Evolutionary conservation across 176 grass and related monocot species (phyloP), one percentile per base, ranked within the genome.

Genomic region (Musa beccarii): DNA sequence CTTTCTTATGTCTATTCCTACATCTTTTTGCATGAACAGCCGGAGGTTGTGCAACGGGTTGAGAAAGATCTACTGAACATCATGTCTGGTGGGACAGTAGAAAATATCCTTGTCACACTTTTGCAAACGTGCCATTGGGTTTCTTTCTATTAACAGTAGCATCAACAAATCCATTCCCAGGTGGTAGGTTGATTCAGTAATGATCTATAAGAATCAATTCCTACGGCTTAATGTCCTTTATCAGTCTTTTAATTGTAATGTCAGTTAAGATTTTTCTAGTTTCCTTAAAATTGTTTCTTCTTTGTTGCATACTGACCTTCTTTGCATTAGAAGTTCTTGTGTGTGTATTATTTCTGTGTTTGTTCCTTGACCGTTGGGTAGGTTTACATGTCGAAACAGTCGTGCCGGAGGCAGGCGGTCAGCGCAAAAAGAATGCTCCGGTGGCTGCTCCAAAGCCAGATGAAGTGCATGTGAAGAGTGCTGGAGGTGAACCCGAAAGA

Each of bases 11-110:
- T 5, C 81, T 21, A 23, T 78, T 70, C 15, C 17, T 34, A 19
- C 34, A 34, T 79, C 10, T 25, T 75, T 54, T 66, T 75, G 15
- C 21, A 63, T 71, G 83, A 83, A 28, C 84, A 98, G 94, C 88
- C 90, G 20, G 86, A 93, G 76, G 73, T 98, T 49, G 90, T 98
- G 62, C 86, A 82, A 68, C 82, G 83, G 77, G 94, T 98, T 66
- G 94, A 93, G 72, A 81, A 83, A 86, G 88, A 98, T 81, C 78
- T 98, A 57, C 81, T 85, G 6, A 81, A 74, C 62, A 89, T 98
- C 71, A 98, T 98, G 90, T 81, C 83, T 6, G 88, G 90, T 75
- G 86, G 85, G 71, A 79, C 81, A 63, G 83, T 78, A 20, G 52
- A 63, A 70, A 82, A 86, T 93, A 93, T 98, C 94, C 90, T 98